These are phyloP conservation scores for Rhodotorula sp. DNA, from an alignment of 1,284 basidiomycete genomes.

Conservation along the genomic window DNA sequence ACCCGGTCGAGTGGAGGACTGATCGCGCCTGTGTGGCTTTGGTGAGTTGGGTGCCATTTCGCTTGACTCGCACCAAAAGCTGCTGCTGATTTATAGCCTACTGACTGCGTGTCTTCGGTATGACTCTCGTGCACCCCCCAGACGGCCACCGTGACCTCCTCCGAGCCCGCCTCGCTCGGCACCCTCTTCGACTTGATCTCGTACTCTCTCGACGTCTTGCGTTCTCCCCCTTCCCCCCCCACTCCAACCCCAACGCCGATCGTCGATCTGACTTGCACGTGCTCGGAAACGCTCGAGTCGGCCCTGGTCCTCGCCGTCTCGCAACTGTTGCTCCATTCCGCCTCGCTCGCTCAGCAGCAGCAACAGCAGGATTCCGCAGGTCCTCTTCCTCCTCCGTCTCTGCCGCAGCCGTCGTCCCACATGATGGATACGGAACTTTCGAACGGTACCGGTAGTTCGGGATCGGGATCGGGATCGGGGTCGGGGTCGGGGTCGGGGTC, in stretches of 20 bases:
- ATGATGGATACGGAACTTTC: not conserved
- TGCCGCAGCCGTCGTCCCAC: not conserved
- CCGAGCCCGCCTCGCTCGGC: constrained; percentile 73
- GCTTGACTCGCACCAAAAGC: not conserved
- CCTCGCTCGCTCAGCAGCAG: constrained; percentile 10
- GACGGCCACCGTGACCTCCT: constrained; percentile 66
- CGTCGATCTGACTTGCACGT: constrained; percentile 12
- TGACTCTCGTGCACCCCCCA: constrained; percentile 1
- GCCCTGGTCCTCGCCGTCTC: constrained; percentile 71
- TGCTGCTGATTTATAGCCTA: too few species aligned
- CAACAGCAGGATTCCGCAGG: not conserved
- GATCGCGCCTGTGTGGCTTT: constrained; percentile 54
- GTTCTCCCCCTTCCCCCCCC: constrained; percentile 60
- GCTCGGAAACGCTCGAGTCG: constrained; percentile 61
- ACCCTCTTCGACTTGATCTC: constrained; percentile 74
- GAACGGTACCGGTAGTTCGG: not conserved
- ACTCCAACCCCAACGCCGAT: constrained; percentile 50
- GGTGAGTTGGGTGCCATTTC: constrained; percentile 43
- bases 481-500: not conserved
- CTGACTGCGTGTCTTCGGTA: too few species aligned
- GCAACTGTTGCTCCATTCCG: constrained; percentile 61
- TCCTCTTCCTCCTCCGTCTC: too few species aligned
- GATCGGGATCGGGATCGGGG: not conserved
- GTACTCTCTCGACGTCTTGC: constrained; percentile 62
- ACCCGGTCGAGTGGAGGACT: constrained; percentile 68